phyloP scores from a whole-genome alignment of 2,329 filamentous ascomycete species.

The Chrysoporthe austroafricana region DNA sequence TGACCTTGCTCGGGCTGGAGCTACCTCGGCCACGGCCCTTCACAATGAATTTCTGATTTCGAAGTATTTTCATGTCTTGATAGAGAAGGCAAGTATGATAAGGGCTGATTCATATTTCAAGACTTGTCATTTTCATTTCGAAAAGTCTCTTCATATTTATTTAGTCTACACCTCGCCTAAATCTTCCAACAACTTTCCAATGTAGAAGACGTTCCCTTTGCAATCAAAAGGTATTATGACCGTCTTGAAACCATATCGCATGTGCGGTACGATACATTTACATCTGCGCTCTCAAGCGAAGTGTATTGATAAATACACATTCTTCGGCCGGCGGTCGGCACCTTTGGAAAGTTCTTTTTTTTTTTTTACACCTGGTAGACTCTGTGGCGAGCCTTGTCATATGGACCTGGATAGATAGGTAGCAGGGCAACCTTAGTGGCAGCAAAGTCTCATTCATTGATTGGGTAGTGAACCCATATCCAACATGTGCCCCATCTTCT shows the following conservation, averaged over 20 bases:
- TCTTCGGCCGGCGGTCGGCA: neutral
- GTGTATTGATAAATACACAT: neutral
- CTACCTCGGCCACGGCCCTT: neutral
- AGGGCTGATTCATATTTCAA: too few species aligned
- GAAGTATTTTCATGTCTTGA: too few species aligned
- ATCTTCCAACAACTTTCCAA: too few species aligned
- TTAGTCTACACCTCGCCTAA: too few species aligned
- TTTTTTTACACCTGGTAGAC: neutral
- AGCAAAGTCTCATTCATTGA: constrained; percentile 7
- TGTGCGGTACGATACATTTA: too few species aligned
- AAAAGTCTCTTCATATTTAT: too few species aligned
- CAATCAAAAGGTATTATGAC: too few species aligned
- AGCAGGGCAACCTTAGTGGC: neutral
- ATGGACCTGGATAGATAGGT: neutral
- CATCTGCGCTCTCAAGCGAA: neutral
- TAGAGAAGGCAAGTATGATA: too few species aligned
- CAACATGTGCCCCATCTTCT: constrained; percentile 85
- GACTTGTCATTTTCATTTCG: too few species aligned
- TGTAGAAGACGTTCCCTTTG: too few species aligned
- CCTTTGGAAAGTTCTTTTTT: neutral
- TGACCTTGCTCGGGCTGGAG: neutral
- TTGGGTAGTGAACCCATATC: constrained; percentile 51
- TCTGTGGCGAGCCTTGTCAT: neutral
- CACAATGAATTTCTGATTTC: too few species aligned
- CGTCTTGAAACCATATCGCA: too few species aligned